Percentiles rank a stretch among this genome's conserved stretches.
Conservation (phyloP, 345 rosid genomes). For the Linum trigynum region DNA sequence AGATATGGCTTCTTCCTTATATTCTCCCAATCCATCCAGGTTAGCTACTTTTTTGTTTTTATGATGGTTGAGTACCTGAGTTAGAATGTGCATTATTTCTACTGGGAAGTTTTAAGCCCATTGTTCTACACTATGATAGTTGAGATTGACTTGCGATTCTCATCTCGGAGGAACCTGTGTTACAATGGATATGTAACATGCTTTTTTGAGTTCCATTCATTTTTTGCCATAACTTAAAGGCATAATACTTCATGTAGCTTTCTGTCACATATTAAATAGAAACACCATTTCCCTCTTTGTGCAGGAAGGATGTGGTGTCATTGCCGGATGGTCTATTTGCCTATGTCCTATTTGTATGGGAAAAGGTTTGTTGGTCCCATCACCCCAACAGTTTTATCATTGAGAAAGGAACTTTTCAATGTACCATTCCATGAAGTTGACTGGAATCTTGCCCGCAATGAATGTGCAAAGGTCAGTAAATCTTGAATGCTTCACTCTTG, state of each 20-base stretch:
- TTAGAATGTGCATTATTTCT: no score
- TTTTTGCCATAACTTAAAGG: neutral
- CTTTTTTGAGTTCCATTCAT: no score
- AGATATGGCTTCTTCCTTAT: conserved; percentile 97
- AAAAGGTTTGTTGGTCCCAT: conserved; percentile 27
- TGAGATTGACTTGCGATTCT: no score
- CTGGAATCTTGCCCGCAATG: conserved; percentile 6
- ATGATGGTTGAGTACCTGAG: no score
- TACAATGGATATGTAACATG: no score
- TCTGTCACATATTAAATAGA: neutral
- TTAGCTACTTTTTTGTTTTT: conserved; percentile 6
- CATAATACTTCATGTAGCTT: neutral
- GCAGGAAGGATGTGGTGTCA: conserved; percentile 28
- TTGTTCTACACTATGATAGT: no score
- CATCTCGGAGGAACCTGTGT: no score
- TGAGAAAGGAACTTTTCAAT: conserved; percentile 6
- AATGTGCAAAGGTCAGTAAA: conserved; percentile 5
- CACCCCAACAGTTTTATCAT: conserved; percentile 19
- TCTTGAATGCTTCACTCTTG: neutral
- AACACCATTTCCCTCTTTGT: neutral
- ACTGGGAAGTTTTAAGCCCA: no score
- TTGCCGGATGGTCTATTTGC: conserved; percentile 27
- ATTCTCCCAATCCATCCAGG: conserved; percentile 85
- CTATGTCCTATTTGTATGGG: conserved; percentile 31
- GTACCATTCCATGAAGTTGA: neutral